Conservation (phyloP, 306 rosid genomes). For the Gleditsia sinensis region DNA sequence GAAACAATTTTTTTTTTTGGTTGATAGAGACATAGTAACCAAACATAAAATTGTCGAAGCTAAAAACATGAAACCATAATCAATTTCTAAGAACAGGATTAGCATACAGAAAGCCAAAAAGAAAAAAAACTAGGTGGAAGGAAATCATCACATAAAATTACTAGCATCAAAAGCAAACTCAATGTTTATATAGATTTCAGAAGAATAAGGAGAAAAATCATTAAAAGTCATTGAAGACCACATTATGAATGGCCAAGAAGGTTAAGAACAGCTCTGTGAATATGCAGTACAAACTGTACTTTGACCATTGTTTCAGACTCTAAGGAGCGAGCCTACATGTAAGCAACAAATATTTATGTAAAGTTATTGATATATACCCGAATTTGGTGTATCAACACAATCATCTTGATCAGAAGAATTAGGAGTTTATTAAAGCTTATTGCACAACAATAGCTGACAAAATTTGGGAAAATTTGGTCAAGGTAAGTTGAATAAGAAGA, state of each 20-base stretch:
- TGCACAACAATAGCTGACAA: background rate
- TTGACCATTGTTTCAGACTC: background rate
- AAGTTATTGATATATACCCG: background rate
- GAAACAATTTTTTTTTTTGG: background rate
- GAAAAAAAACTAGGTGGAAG: background rate
- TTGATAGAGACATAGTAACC: background rate
- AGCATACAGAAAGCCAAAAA: background rate
- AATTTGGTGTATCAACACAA: background rate
- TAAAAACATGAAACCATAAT: background rate
- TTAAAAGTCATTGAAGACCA: background rate
- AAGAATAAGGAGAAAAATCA: background rate
- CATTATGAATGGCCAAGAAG: background rate
- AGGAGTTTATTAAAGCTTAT: background rate
- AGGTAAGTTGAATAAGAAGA: background rate
- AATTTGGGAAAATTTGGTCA: background rate
- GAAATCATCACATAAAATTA: conserved; percentile 1
- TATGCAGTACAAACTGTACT: background rate
- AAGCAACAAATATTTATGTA: background rate
- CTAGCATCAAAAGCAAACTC: background rate
- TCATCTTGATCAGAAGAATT: background rate
- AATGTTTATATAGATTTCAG: background rate
- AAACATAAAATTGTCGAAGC: background rate
- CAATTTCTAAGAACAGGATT: conserved; percentile 1
- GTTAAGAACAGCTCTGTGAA: background rate
- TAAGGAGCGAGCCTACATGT: background rate